Base-by-base conservation (phyloP, 805 yeast species). In the Candida koratica region DNA sequence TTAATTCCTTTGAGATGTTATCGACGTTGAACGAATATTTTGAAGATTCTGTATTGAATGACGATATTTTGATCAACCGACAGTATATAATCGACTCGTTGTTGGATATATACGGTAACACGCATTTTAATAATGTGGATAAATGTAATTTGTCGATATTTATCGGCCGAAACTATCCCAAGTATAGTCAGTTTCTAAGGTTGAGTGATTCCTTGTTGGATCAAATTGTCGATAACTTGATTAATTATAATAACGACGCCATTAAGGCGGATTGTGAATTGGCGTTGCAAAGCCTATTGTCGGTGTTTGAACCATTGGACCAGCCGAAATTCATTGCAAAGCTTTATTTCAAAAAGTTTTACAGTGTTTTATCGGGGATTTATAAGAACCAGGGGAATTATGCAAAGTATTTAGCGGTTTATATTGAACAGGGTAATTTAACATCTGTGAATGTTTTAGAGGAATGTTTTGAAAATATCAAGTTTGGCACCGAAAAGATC, bases 111-210 rank as follows among this genome's bases (percentile, higher is more conserved):
- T 70, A 73, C 46, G 66, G 67, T 3, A 64, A 58, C 4, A 55
- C 64, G 36, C 43, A 46, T 4, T 60, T 64, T 34, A 20, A 40
- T 4, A 48, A 47, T 4, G 33, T 18, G 4, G 66, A 60, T 22
- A 40, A 47, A 10, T 56, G 66, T 28, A 51, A 58, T 5, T 55
- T 85, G 33, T 70, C 85, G 2, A 73, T 86, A 3, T 93, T 90
- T 51, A 57, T 90, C 22, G 84, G 90, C 0, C 60, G 90, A 39
- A 89, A 84, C 51, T 77, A 81, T 43, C 82, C 96, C 2, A 93
- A 90, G 52, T 90, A 84, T 55, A 68, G 76, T 9, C 98, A 90
- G 56, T 89, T 85, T 43, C 69, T 90, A 8, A 68, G 86, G 28
- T 55, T 93, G 1, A 73, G 88, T 1, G 93, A 81, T 37, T 64